Evolutionary conservation across 2,329 filamentous ascomycete species (phyloP).

Genomic region (Coniella lustricola): DNA sequence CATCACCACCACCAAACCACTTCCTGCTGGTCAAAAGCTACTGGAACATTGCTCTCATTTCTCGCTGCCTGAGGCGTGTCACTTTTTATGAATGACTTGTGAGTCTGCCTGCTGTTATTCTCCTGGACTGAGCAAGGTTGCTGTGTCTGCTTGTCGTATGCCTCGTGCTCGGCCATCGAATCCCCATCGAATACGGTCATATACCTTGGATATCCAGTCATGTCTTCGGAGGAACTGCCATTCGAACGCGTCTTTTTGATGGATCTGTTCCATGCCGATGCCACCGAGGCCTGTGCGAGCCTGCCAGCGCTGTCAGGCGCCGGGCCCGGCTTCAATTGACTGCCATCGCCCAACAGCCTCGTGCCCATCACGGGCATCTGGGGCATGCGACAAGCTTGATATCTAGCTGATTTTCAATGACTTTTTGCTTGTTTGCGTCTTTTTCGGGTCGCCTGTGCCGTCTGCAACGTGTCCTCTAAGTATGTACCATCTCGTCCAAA

Average conservation of each 20-base stretch:
- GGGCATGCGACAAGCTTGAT: conserved; percentile 37
- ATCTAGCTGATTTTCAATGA: conserved; percentile 20
- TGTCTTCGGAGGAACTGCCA: conserved; percentile 21
- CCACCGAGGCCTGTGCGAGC: conserved; percentile 23
- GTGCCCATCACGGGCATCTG: conserved; percentile 37
- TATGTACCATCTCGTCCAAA: conserved; percentile 26
- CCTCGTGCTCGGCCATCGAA: conserved; percentile 28
- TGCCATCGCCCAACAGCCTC: conserved; percentile 39
- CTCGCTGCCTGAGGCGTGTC: conserved; percentile 32
- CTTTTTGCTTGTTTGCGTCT: conserved; percentile 21
- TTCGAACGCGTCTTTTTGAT: conserved; percentile 26
- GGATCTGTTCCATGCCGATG: conserved; percentile 28
- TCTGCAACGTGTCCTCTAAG: conserved; percentile 22
- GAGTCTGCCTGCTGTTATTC: conserved; percentile 31
- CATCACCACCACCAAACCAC: conserved; percentile 14
- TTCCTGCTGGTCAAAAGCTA: conserved; percentile 1
- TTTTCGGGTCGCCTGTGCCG: conserved; percentile 27
- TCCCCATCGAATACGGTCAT: conserved; percentile 28
- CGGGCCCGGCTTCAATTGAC: conserved; percentile 36
- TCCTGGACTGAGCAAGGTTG: conserved; percentile 19
- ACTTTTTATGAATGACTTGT: conserved; percentile 47
- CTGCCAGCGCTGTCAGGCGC: conserved; percentile 18
- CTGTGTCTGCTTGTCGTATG: conserved; percentile 20
- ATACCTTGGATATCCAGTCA: conserved; percentile 29
- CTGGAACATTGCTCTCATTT: conserved; percentile 15